Evolutionary conservation across 2,329 filamentous ascomycete genomes (phyloP), one percentile per base, ranked within the genome.

Genomic region (Lachnellula occidentalis): DNA sequence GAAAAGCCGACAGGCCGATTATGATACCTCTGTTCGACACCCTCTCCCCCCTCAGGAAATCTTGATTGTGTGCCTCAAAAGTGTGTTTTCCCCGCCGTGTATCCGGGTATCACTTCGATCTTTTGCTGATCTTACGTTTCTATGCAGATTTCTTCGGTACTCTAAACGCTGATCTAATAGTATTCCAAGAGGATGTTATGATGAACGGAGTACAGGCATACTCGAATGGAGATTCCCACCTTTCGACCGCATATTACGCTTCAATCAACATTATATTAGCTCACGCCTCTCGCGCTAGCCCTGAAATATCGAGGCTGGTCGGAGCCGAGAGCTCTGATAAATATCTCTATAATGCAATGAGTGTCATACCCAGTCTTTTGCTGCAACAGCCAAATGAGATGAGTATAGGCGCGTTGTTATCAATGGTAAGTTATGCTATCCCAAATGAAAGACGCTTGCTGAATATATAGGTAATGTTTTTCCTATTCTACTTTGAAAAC

Each of bases 181-280:
- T 59, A 11, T 57, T 59, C 22, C 24, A 45, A 42, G 51, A 57
- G 4, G 39, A 59, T 15, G 15, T 19, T n/a, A 34, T 59, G 12
- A 47, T 57, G 27, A 50, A 53, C 21, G 54, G 46, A 15, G 17
- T 57, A 11, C 34, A 53, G 43, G 34, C 37, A 2, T 57, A 59
- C 45, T 48, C 53, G 14, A 48, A 48, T 42, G 47, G 55, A 15
- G 50, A 27, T 43, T 34, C 34, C 24, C 37, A 46, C 31, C 43
- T 12, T 24, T 42, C 49, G 9, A n/a, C 37, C 47, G 52, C 51
- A 12, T 49, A 52, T 50, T 56, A 53, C 36, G 54, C 51, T 47
- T 31, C 55, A 19, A 54, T 59, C 14, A 59, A 59, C 46, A 53
- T 57, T 17, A 55, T 59, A 12, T 14, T 59, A 17, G 57, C 51